phyloP scores from a whole-genome alignment of 805 yeast genomes.

The Yamadazyma paraphyllophila region DNA sequence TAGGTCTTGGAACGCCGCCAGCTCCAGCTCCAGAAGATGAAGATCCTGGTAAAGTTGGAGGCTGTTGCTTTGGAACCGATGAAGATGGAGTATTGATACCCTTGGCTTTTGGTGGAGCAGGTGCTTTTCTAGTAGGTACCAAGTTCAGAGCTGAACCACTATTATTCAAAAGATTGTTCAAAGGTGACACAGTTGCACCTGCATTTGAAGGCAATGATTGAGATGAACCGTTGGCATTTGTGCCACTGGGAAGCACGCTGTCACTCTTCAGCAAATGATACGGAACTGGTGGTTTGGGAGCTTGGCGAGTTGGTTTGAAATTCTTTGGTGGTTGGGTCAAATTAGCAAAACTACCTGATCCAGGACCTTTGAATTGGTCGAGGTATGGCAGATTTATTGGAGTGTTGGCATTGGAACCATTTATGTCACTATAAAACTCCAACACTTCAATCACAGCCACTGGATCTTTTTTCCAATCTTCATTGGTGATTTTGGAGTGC shows the following conservation, averaged over 20 bases:
- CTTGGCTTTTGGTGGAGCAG: slow-evolving; percentile 46
- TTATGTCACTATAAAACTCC: slow-evolving; percentile 48
- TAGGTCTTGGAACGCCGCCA: neutral
- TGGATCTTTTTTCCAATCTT: slow-evolving; percentile 62
- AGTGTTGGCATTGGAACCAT: slow-evolving; percentile 12
- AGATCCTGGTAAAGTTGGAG: slow-evolving; percentile 28
- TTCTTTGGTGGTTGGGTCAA: slow-evolving; percentile 15
- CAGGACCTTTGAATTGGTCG: neutral
- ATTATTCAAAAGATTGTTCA: slow-evolving; percentile 28
- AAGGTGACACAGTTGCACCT: slow-evolving; percentile 28
- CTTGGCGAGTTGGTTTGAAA: slow-evolving; percentile 38
- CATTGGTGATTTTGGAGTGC: slow-evolving; percentile 59
- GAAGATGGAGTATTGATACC: slow-evolving; percentile 10
- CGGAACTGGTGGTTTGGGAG: slow-evolving; percentile 46
- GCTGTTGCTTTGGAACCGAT: slow-evolving; percentile 26
- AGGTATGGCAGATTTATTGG: slow-evolving; percentile 12
- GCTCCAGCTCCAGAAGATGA: neutral
- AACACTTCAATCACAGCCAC: slow-evolving; percentile 62
- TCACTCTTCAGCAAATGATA: slow-evolving; percentile 28
- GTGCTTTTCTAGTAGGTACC: slow-evolving; percentile 54
- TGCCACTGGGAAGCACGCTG: neutral
- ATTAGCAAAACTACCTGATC: slow-evolving; percentile 9
- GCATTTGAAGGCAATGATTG: too few species aligned
- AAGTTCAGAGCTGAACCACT: slow-evolving; percentile 17
- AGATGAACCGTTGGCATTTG: neutral